Base-by-base conservation (phyloP, 1,284 basidiomycete genomes). In the Cystobasidium slooffiae region DNA sequence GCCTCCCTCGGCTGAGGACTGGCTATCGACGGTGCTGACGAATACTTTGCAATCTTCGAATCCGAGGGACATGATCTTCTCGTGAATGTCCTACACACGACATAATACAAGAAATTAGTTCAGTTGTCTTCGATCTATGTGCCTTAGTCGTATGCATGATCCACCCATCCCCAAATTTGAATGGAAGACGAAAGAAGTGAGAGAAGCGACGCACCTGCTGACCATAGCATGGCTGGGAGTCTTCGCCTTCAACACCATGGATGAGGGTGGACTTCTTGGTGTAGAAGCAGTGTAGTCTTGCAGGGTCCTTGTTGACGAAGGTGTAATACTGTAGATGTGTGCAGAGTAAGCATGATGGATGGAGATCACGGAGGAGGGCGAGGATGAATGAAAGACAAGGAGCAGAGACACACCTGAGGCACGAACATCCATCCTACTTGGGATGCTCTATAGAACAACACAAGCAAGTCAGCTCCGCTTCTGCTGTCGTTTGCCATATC, bases 231-330 rank as follows among this genome's bases (percentile, higher is more conserved):
- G 93, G 87, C 78, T 89, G 89, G 74, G 87, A 85, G 69, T 98
- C 96, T 84, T 97, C 94, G 74, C 95, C 97, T 86, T 97, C 94
- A 75, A 91, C 92, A 72, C 93, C 93, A 84, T 97, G 94, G 82
- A 92, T 92, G 85, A 95, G 96, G 78, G 96, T 97, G 67, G 94
- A 97, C 80, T 89, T 88, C 88, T 98, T 98, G 82, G 91, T 97
- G 87, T 99, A 99, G 86, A 99, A 99, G 85, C 94, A 96, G 85
- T 99, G 96, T 78, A 99, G 88, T 82, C 94, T 91, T 84, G 91
- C 87, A 77, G 96, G 96, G 78, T 96, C 90, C 85, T 97, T 95
- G 88, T 99, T 97, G 62, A 76, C 47, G 52, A 77, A 66, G 41
- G 75, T 74, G 63, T 74, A 77, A 52, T 75, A 70, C 63, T 69